These are phyloP conservation scores for Geosmithia putterillii DNA, from an alignment of 2,329 filamentous ascomycete genomes.

Conservation along the genomic window DNA sequence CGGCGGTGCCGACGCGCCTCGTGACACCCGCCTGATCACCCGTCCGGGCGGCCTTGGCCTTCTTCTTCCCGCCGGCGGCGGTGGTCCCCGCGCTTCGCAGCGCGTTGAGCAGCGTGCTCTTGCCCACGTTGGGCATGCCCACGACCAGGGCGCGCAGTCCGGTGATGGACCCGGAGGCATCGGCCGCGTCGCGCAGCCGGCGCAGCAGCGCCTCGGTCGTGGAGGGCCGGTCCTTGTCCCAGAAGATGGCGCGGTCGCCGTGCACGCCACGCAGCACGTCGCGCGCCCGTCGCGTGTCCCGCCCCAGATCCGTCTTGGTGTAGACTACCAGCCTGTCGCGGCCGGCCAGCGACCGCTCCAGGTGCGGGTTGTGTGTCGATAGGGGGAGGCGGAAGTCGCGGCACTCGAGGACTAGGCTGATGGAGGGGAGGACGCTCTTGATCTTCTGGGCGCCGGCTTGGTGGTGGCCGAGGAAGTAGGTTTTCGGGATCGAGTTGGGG, in stretches of 20 bases:
- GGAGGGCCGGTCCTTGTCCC: conserved; percentile 21
- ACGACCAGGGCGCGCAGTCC: conserved; percentile 81
- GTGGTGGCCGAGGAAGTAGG: conserved; percentile 94
- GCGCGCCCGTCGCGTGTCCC: conserved; percentile 15
- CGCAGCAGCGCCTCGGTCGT: conserved; percentile 26
- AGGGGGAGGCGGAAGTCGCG: conserved; percentile 86
- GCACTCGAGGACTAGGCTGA: conserved; percentile 87
- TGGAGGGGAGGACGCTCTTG: conserved; percentile 64
- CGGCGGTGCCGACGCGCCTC: conserved; percentile 67
- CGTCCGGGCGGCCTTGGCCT: conserved; percentile 61
- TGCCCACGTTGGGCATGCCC: conserved; percentile 96
- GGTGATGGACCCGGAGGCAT: conserved; percentile 44
- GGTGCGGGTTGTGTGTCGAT: conserved; percentile 79
- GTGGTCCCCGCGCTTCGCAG: conserved; percentile 54
- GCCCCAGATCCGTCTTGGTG: conserved; percentile 73
- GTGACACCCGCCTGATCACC: conserved; percentile 86
- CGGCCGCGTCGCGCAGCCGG: conserved; percentile 18
- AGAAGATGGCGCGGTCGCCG: conserved; percentile 27
- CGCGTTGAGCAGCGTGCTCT: conserved; percentile 86
- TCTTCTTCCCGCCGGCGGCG: conserved; percentile 18
- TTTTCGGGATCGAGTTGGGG: conserved; percentile 64
- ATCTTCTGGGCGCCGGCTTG: conserved; percentile 69
- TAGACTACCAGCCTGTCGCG: conserved; percentile 74
- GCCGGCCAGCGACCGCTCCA: conserved; percentile 65
- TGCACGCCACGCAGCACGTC: conserved; percentile 18